phyloP scores from a whole-genome alignment of 2,329 filamentous ascomycete genomes.

The Bipolaris bicolor region DNA sequence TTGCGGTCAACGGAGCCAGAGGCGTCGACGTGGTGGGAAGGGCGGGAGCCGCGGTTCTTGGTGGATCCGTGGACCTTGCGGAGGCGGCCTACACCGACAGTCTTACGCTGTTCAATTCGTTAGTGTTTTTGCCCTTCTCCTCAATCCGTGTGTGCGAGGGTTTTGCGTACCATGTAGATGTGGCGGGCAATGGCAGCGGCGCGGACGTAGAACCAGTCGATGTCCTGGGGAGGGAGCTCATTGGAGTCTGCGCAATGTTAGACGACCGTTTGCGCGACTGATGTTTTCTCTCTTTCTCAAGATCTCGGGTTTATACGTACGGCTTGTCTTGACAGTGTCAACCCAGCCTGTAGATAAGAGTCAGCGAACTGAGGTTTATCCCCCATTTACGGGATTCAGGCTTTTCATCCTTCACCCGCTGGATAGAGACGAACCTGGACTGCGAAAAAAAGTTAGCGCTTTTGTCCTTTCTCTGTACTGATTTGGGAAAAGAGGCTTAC shows the following conservation, averaged over 20 bases:
- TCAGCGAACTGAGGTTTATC: conserved; percentile 54
- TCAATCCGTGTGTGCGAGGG: not conserved
- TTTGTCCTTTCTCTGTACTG: not conserved
- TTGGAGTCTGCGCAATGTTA: conserved; percentile 67
- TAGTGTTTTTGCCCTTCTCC: not conserved
- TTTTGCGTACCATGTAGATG: conserved; percentile 74
- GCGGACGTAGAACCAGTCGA: conserved; percentile 93
- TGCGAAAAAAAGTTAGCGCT: conserved; percentile 33
- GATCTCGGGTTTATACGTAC: conserved; percentile 31
- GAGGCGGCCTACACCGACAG: conserved; percentile 96
- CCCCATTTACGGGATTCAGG: conserved; percentile 63
- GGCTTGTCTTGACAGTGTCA: conserved; percentile 97
- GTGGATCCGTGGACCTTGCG: conserved; percentile 89
- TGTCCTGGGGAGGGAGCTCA: conserved; percentile 96
- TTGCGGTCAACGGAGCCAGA: conserved; percentile 96
- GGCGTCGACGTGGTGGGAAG: conserved; percentile 94
- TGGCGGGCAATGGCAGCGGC: conserved; percentile 95
- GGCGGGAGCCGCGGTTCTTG: conserved; percentile 95
- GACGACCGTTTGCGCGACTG: not conserved
- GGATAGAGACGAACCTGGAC: conserved; percentile 69
- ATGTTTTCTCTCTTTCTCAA: not conserved
- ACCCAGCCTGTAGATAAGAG: conserved; percentile 81
- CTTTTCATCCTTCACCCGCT: conserved; percentile 47
- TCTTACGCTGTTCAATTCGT: conserved; percentile 72
- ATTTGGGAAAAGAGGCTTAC: conserved; percentile 29